Evolutionary conservation across 2,329 filamentous ascomycete genomes (phyloP), one percentile per base, ranked within the genome.

Genomic region (Dactylellina sp.): DNA sequence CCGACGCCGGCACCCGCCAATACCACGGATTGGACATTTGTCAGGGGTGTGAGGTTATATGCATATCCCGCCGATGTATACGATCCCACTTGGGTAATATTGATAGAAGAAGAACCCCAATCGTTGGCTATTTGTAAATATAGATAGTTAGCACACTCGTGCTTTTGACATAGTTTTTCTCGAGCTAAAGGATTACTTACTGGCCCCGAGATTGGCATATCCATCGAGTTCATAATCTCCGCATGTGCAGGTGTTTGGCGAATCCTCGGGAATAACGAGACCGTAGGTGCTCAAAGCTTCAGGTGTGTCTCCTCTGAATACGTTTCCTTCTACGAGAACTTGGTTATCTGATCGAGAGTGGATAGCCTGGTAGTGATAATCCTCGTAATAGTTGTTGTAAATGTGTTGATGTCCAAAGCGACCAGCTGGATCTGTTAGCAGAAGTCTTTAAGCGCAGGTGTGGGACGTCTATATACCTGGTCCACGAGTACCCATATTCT

Each of bases 221-320:
- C 85, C 85, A 75, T 86, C 85, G 24, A 86, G 79, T 77, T 86
- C 85, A 76, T 83, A 82, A 52, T 87, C 85, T 0, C 85, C 85
- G 9, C 84, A 85, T 0, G 82, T 81, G 70, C 82, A 83, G 0
- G 84, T 86, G 70, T 87, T 87, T 0, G 85, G 85, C 46, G 83
- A 84, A 71, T 86, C 85, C 49, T 83, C 80, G 0, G 85, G 85
- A n/a, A 87, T 84, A 0, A 86, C 85, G 0, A 86, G 79, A 0
- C 85, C 85, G 57, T 86, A 86, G 0, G 85, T 86, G 76, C 82
- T 85, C 22, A 86, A 78, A 0, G 85, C 84, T 72, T 85, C 84
- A 9, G 24, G 44, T 12, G 79, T 79, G 0, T 84, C 85, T 57
- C 84, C 81, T 3, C 81, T 78, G 78, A 85, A 85, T 1, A 83